These are phyloP conservation scores for Exophiala bonariae DNA, from an alignment of 2,329 filamentous ascomycete genomes.

Conservation along the genomic window DNA sequence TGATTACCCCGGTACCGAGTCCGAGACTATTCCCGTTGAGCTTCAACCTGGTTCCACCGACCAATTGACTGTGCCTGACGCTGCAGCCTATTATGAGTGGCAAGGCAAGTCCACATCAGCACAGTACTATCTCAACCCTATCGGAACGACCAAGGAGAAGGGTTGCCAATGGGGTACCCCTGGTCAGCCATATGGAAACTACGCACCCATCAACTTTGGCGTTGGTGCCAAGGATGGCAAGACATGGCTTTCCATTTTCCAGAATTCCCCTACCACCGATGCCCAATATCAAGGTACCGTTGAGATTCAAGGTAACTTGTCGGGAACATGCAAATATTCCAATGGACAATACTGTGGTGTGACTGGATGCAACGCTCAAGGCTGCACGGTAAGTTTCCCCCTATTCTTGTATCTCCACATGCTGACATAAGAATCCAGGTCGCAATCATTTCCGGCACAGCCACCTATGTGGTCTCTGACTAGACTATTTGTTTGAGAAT, in stretches of 20 bases:
- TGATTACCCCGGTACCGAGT: constrained; percentile 86
- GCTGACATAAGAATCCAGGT: constrained; percentile 39
- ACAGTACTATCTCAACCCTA: constrained; percentile 95
- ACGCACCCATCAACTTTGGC: constrained; percentile 81
- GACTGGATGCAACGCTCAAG: constrained; percentile 53
- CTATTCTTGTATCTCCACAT: not conserved
- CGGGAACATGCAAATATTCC: constrained; percentile 64
- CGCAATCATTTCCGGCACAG: constrained; percentile 49
- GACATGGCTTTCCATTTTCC: constrained; percentile 82
- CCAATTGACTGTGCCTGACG: constrained; percentile 73
- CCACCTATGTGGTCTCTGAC: constrained; percentile 47
- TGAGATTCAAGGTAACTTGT: constrained; percentile 68
- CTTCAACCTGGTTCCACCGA: constrained; percentile 60
- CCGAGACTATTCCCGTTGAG: constrained; percentile 76
- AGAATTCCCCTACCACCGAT: constrained; percentile 73
- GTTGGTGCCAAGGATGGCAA: constrained; percentile 65
- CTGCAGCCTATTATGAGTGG: constrained; percentile 75
- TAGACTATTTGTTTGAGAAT: constrained; percentile 9
- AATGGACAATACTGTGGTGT: constrained; percentile 62
- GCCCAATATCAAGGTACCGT: constrained; percentile 76
- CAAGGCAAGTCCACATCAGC: constrained; percentile 73
- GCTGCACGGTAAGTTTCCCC: constrained; percentile 74
- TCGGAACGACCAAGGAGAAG: constrained; percentile 64
- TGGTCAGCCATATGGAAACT: constrained; percentile 69
- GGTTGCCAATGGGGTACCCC: constrained; percentile 76